phyloP scores from a whole-genome alignment of 2,329 filamentous ascomycete genomes.

The Neophaeococcomyces aloes region DNA sequence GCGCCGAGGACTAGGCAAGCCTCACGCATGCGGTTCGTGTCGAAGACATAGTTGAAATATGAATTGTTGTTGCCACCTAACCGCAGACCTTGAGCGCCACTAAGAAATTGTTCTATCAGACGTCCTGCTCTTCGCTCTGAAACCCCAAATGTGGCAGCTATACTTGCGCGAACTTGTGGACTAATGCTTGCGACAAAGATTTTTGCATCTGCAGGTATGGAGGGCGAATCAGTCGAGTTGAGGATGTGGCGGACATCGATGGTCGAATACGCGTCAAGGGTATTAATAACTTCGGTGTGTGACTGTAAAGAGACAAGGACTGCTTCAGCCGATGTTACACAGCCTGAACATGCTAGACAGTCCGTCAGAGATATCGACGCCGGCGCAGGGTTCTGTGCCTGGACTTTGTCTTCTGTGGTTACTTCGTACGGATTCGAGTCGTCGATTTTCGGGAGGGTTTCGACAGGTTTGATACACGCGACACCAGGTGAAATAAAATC shows the following conservation, averaged over 20 bases:
- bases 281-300: slow-evolving; percentile 77
- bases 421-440: slow-evolving; percentile 60
- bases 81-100: slow-evolving; percentile 57
- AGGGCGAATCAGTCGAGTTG: slow-evolving; percentile 37
- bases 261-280: slow-evolving; percentile 55
- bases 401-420: slow-evolving; percentile 74
- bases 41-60: slow-evolving; percentile 78
- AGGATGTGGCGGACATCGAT: slow-evolving; percentile 33
- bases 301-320: slow-evolving; percentile 93
- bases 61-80: slow-evolving; percentile 61
- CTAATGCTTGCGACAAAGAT: slow-evolving; percentile 88
- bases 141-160: slow-evolving; percentile 72
- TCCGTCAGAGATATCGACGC: slow-evolving; percentile 94
- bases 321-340: slow-evolving; percentile 92
- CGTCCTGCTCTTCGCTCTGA: slow-evolving; percentile 62
- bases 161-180: slow-evolving; percentile 77
- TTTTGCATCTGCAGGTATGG: slow-evolving; percentile 43
- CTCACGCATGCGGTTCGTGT: slow-evolving; percentile 76
- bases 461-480: slow-evolving; percentile 94
- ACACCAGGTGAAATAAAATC: slow-evolving; percentile 98
- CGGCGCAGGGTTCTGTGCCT: slow-evolving; percentile 49
- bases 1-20: slow-evolving; percentile 71
- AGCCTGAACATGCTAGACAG: slow-evolving; percentile 93
- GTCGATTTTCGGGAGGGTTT: slow-evolving; percentile 65
- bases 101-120: slow-evolving; percentile 74